Percentiles rank a stretch among this genome's conserved stretches.
These are phyloP conservation scores for Nadsonia starkeyi-henricii DNA, from an alignment of 1,139 yeast species.

Conservation along the genomic window DNA sequence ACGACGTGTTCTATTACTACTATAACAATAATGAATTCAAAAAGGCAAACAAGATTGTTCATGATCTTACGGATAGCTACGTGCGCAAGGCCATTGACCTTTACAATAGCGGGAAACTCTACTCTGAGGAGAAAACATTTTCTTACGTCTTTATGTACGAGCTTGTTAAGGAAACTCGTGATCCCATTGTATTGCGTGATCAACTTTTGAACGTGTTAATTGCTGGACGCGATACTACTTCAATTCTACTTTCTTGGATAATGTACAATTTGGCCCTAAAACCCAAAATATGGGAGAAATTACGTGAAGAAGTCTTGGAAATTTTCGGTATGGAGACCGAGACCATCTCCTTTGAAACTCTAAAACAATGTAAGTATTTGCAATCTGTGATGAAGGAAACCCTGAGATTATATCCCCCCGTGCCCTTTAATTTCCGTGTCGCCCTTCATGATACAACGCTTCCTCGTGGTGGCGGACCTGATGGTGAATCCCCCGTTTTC, in stretches of 20 bases:
- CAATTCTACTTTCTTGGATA: conserved; percentile 33
- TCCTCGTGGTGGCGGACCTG: conserved; percentile 27
- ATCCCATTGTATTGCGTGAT: conserved; percentile 34
- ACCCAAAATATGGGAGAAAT: conserved; percentile 24
- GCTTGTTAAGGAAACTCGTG: conserved; percentile 34
- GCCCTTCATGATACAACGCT: conserved; percentile 25
- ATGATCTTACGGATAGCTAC: conserved; percentile 20
- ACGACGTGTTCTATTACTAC: not conserved
- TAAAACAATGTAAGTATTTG: conserved; percentile 37
- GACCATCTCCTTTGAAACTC: conserved; percentile 32
- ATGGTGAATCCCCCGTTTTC: conserved; percentile 30
- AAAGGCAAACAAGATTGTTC: conserved; percentile 15
- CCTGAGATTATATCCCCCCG: conserved; percentile 42
- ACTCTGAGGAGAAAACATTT: conserved; percentile 4
- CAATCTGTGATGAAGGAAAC: conserved; percentile 37
- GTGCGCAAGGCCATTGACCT: conserved; percentile 16
- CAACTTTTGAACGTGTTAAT: conserved; percentile 36
- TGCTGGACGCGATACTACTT: conserved; percentile 43
- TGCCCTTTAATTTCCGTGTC: conserved; percentile 39
- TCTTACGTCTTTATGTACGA: conserved; percentile 25
- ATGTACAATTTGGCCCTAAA: conserved; percentile 35
- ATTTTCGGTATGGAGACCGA: conserved; percentile 17
- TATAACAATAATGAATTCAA: conserved; percentile 18
- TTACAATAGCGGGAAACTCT: not conserved
- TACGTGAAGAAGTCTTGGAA: conserved; percentile 15